Evolutionary conservation across 768 basidiomycete species (phyloP), one percentile per base, ranked within the genome.

Genomic region (Lactarius trivialis): DNA sequence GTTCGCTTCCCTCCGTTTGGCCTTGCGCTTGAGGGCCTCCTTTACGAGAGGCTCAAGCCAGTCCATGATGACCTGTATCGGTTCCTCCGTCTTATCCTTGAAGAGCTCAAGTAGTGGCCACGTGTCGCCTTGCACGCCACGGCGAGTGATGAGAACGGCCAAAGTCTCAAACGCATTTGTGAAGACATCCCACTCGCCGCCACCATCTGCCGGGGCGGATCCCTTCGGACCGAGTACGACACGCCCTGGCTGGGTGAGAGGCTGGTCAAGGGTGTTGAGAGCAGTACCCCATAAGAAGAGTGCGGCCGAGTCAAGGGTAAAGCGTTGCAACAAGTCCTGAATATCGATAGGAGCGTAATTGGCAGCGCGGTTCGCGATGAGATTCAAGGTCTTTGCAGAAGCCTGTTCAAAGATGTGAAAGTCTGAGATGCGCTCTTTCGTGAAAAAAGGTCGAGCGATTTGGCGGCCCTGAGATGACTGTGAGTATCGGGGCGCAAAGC

Each of bases 281-380:
- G 76, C 74, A 39, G 71, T 67, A 6, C 79, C 81, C 58, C 82
- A 82, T 50, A 84, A 70, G 64, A 82, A 83, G 59, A 81, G 79
- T 2, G 82, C 77, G 0, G 84, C 82, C 5, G 81, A 74, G 68
- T 83, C 81, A 39, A 83, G 74, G 0, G 81, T 79, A 63, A 82
- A 80, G 48, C 80, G 76, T 1, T 74, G 74, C 26, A 81, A 68
- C 7, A 77, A 63, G 58, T 83, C 80, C 72, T 82, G 65, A 9
- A 67, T 17, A 33, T 39, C 68, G 51, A 54, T 60, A 3, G 51
- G 59, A 0, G 36, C 53, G 33, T 24, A 45, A 1, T 48, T 4
- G n/a, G 52, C 60, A 0, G 65, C 49, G 33, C 66, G 64, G 14
- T 48, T 37, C 0, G 45, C 51, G 28, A 67, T 43, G 43, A 62